phyloP scores from a whole-genome alignment of 345 rosid genomes.

The Raphanus sativus region DNA sequence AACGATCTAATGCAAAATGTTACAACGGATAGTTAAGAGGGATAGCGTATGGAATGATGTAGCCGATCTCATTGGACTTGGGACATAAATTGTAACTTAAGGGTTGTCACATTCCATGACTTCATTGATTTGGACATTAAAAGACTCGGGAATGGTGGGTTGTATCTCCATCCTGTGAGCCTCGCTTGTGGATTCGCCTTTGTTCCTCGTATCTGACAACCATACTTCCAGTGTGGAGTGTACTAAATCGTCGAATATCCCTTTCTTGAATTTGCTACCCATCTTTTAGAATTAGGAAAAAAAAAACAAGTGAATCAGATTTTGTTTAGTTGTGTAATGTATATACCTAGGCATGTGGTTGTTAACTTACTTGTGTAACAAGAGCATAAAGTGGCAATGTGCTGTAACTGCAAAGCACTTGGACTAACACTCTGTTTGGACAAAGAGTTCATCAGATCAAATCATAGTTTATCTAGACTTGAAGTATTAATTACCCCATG shows the following conservation, averaged over 20 bases:
- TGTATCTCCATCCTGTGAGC: constrained; percentile 24
- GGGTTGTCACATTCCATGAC: constrained; percentile 5
- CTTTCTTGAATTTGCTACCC: constrained; percentile 66
- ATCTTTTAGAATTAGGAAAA: constrained; percentile 40
- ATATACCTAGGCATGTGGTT: neutral
- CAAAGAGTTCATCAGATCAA: neutral
- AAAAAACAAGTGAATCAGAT: neutral
- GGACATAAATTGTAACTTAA: constrained; percentile 4
- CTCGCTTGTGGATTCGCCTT: constrained; percentile 29
- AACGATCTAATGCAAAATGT: neutral
- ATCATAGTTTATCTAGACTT: neutral
- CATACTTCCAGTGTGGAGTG: constrained; percentile 34
- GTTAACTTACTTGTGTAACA: constrained; percentile 60
- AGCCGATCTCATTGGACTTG: neutral
- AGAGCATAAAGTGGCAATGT: constrained; percentile 78
- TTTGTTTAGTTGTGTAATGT: neutral
- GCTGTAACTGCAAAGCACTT: constrained; percentile 87
- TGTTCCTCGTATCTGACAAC: constrained; percentile 17
- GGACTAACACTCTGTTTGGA: constrained; percentile 63
- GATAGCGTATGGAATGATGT: neutral
- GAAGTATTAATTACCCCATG: constrained; percentile 54
- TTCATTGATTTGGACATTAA: constrained; percentile 10
- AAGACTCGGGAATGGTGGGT: constrained; percentile 19
- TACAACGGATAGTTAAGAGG: neutral
- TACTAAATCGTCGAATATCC: constrained; percentile 42